phyloP scores from a whole-genome alignment of 805 yeast species.

The Saturnispora serradocipensis region DNA sequence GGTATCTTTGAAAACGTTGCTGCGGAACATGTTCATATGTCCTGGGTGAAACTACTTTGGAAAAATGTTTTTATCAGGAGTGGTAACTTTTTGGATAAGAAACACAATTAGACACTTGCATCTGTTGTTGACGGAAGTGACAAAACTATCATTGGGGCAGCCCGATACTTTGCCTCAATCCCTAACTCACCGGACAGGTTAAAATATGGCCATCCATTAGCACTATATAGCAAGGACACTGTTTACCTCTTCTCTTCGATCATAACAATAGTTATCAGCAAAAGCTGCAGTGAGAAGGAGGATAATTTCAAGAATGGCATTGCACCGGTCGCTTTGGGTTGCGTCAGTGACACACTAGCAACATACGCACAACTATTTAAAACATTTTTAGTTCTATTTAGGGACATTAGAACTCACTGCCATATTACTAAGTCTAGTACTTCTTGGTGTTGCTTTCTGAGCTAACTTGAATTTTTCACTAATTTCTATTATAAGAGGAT shows the following conservation, averaged over 20 bases:
- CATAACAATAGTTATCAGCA: constrained; percentile 10
- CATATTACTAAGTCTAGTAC: too few relatives aligned
- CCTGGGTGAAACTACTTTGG: constrained; percentile 16
- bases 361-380: too few relatives aligned
- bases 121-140: constrained; percentile 22
- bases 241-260: constrained; percentile 25
- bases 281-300: constrained; percentile 6
- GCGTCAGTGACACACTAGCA: too few relatives aligned
- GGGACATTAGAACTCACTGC: too few relatives aligned
- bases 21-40: constrained; percentile 7
- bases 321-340: constrained; percentile 6
- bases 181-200: constrained; percentile 35
- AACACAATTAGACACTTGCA: constrained; percentile 12
- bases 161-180: constrained; percentile 33
- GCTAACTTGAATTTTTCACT: too few relatives aligned
- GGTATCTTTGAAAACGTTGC: constrained; percentile 23
- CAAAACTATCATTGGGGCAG: constrained; percentile 35
- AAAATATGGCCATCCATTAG: constrained; percentile 27
- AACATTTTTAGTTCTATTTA: too few relatives aligned
- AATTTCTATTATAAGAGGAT: too few relatives aligned
- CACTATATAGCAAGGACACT: constrained; percentile 30
- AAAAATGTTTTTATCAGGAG: constrained; percentile 17
- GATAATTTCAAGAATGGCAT: constrained; percentile 9
- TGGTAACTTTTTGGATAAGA: constrained; percentile 11
- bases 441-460: too few relatives aligned